Conservation (phyloP, 345 rosid genomes). For the Sonneratia alba region DNA sequence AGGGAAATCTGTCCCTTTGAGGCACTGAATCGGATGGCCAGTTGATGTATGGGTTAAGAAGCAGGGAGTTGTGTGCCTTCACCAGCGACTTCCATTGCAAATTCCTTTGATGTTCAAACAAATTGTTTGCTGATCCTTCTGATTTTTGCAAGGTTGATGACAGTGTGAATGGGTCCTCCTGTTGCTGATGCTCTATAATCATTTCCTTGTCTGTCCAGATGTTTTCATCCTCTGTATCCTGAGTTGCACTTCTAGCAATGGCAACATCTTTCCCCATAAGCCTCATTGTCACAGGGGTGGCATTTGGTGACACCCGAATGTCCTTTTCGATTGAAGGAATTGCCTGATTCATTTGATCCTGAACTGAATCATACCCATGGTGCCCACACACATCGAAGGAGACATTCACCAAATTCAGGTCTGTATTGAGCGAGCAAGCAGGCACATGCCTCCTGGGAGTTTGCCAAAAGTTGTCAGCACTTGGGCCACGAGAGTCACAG, state of each 20-base stretch:
- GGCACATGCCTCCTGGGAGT: constrained; percentile 16
- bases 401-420: constrained; percentile 16
- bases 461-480: constrained; percentile 16
- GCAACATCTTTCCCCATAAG: constrained; percentile 71
- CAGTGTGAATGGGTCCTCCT: constrained; percentile 17
- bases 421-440: constrained; percentile 19
- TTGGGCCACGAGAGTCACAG: constrained; percentile 15
- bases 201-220: constrained; percentile 38
- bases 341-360: constrained; percentile 12
- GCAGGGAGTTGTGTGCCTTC: constrained; percentile 19
- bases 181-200: constrained; percentile 23
- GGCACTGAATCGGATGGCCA: constrained; percentile 19
- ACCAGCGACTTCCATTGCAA: constrained; percentile 3
- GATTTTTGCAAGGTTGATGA: constrained; percentile 21
- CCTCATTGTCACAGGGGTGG: constrained; percentile 44
- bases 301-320: constrained; percentile 18
- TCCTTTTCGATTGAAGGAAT: constrained; percentile 11
- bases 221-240: constrained; percentile 22
- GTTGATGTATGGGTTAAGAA: constrained; percentile 24
- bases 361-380: constrained; percentile 10
- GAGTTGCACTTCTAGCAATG: constrained; percentile 26
- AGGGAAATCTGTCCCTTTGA: constrained; percentile 15
- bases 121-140: constrained; percentile 13
- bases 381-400: constrained; percentile 14
- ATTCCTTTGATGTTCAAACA: constrained; percentile 18